Percentiles rank a stretch among this genome's conserved stretches.
These are phyloP conservation scores for Sporothrix euskadiensis DNA, from an alignment of 2,329 filamentous ascomycete genomes.

Conservation along the genomic window DNA sequence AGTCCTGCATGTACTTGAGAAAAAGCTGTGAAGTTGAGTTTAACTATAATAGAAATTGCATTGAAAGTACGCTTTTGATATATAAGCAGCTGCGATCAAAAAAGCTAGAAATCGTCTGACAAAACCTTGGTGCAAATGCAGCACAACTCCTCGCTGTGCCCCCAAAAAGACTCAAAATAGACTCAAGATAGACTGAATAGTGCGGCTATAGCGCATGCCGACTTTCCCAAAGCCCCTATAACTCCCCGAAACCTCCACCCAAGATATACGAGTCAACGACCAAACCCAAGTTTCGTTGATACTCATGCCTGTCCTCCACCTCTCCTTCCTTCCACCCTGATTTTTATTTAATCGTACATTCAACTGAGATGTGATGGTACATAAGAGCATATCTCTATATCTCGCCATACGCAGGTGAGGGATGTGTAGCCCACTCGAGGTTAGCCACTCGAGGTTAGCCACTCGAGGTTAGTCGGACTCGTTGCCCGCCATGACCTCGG, in stretches of 20 bases:
- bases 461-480: constrained; percentile 31
- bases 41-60: not conserved
- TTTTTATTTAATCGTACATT: not conserved
- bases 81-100: not conserved
- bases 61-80: not conserved
- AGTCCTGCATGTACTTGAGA: too few relatives aligned
- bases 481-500: constrained; percentile 38
- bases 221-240: not conserved
- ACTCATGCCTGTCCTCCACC: too few relatives aligned
- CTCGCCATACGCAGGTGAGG: not conserved
- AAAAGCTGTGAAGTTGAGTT: too few relatives aligned
- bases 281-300: not conserved
- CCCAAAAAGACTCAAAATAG: not conserved
- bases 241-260: not conserved
- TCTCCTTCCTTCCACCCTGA: not conserved
- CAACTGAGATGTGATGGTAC: not conserved
- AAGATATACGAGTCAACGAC: not conserved
- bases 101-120: not conserved
- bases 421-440: not conserved
- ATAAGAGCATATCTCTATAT: not conserved
- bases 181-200: not conserved
- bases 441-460: constrained; percentile 30
- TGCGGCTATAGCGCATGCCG: not conserved
- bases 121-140: not conserved
- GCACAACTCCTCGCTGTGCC: constrained; percentile 14